phyloP scores from a whole-genome alignment of 345 rosid genomes.

The Melaleuca quinquenervia region DNA sequence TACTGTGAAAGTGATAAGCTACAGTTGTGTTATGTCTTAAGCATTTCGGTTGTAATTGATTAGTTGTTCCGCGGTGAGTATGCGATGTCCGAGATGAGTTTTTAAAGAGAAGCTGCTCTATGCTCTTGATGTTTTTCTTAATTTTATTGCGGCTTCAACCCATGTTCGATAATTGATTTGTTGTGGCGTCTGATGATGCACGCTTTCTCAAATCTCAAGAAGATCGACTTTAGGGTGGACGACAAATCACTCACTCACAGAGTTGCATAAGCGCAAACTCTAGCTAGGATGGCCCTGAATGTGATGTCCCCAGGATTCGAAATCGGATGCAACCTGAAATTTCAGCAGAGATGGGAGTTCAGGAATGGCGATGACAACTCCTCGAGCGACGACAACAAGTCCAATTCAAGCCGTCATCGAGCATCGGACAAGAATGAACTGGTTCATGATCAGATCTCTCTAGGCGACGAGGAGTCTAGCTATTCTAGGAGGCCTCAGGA shows the following conservation, averaged over 20 bases:
- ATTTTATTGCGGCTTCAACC: neutral
- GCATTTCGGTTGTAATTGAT: neutral
- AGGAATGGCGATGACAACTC: conserved; percentile 28
- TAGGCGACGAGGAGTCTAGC: conserved; percentile 14
- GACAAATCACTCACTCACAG: neutral
- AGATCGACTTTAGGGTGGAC: neutral
- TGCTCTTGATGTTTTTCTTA: neutral
- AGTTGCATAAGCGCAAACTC: neutral
- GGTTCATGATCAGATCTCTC: conserved; percentile 7
- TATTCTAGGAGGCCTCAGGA: conserved; percentile 11
- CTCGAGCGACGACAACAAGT: conserved; percentile 27
- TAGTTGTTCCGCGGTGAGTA: neutral
- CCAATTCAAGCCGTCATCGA: conserved; percentile 9
- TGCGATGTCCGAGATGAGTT: neutral
- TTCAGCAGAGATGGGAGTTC: conserved; percentile 37
- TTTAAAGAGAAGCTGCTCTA: neutral
- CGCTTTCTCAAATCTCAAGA: neutral
- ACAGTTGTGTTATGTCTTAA: neutral
- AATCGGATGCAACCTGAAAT: neutral
- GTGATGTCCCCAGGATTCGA: neutral
- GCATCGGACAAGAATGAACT: conserved; percentile 16
- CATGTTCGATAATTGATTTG: neutral
- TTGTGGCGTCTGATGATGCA: neutral
- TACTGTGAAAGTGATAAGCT: neutral
- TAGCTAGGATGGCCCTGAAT: neutral